A percentile compares a stretch with the other conserved stretches of the same genome.
Conservation (phyloP, 2,329 filamentous ascomycete genomes). For the Coniochaeta sp. region DNA sequence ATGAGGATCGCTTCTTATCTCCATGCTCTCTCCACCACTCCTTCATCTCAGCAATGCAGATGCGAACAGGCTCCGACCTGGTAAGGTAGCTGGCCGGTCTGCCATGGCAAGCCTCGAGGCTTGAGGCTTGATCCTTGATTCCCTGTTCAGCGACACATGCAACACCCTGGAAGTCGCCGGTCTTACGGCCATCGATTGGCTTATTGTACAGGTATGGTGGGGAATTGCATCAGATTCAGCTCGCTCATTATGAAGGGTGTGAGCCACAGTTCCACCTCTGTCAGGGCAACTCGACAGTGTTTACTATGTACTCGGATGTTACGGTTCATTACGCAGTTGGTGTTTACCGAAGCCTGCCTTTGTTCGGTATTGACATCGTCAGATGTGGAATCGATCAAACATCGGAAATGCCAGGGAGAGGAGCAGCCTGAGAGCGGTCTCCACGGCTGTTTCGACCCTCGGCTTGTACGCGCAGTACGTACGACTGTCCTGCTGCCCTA, state of each 20-base stretch:
- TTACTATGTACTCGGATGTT: background rate
- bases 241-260: background rate
- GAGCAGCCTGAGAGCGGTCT: too few relatives aligned
- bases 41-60: background rate
- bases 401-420: too few relatives aligned
- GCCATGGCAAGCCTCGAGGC: background rate
- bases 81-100: background rate
- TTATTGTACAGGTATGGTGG: too few relatives aligned
- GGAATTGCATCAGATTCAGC: too few relatives aligned
- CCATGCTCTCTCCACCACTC: background rate
- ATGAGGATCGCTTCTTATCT: too few relatives aligned
- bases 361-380: too few relatives aligned
- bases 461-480: too few relatives aligned
- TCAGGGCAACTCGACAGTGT: background rate
- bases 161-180: background rate
- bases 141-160: background rate
- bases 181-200: background rate
- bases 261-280: background rate
- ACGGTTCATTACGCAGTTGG: background rate
- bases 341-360: too few relatives aligned
- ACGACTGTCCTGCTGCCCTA: too few relatives aligned
- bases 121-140: background rate
- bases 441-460: too few relatives aligned
- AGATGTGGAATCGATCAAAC: too few relatives aligned
- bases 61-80: background rate